Evolutionary conservation across 1,284 basidiomycete species (phyloP), one percentile per base, ranked within the genome.

Genomic region (Veloboletus limbatus): DNA sequence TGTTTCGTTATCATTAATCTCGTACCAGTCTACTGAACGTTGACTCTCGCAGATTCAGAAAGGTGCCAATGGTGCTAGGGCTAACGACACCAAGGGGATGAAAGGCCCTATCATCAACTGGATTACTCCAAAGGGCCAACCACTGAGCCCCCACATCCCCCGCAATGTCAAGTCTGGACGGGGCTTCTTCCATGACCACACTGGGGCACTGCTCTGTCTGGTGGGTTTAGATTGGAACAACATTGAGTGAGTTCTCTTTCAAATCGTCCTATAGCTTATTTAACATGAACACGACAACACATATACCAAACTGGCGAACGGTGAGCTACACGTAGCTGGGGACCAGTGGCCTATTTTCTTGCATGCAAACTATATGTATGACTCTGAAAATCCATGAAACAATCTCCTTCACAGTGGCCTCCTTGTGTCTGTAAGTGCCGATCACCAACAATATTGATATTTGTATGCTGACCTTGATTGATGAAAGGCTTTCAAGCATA

Each of bases 21-120:
- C n/a, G n/a, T n/a, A n/a, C n/a, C n/a, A n/a, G n/a, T n/a, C n/a
- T n/a, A n/a, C n/a, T n/a, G n/a, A n/a, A n/a, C n/a, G n/a, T n/a
- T n/a, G n/a, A n/a, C n/a, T n/a, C n/a, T n/a, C n/a, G n/a, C 28
- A 55, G 55, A 43, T 54, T 16, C 48, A 53, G 21, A 53, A 43
- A 28, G 48, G 53, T 20, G 37, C 20, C 0, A 47, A 43, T 22
- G 45, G 47, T 24, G 46, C 48, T 7, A 34, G 54, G 20, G 47
- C 33, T 1, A 48, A 54, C 21, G 34, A 55, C 14, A 51, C 48
- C 3, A 56, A 56, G 18, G 26, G 39, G 4, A 40, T 40, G 28
- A 40, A 40, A 20, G 8, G 27, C 10, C 20, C 11, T 0, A 6
- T 40, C 20, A 33, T 41, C 6, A 16, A 41, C n/a, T 41, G 40